Evolutionary conservation across 2,329 filamentous ascomycete species (phyloP).

Genomic region (Ceratocystis lukuohia): DNA sequence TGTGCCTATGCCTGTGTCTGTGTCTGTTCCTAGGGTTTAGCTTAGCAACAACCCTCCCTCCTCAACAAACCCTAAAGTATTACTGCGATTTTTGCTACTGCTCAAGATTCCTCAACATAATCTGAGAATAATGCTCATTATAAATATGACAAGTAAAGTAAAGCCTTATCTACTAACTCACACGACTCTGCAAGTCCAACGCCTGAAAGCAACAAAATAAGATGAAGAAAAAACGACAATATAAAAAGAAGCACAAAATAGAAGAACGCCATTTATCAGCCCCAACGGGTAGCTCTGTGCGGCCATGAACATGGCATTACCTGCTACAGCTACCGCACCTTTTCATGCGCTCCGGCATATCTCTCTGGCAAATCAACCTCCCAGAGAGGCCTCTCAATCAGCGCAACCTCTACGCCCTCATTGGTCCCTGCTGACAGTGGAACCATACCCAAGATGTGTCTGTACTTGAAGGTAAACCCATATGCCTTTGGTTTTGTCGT

Average conservation of each 20-base stretch:
- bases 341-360: slow-evolving; percentile 30
- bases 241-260: neutral
- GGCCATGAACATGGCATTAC: neutral
- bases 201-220: neutral
- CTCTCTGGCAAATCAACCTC: slow-evolving; percentile 64
- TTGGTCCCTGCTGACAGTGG: slow-evolving; percentile 30
- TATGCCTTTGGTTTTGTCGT: slow-evolving; percentile 27
- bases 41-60: too few relatives aligned
- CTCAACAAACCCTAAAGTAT: too few relatives aligned
- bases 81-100: neutral
- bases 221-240: neutral
- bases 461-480: slow-evolving; percentile 88
- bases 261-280: neutral
- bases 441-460: slow-evolving; percentile 70
- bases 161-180: neutral
- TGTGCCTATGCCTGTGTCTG: too few relatives aligned
- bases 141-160: neutral
- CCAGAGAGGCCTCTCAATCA: slow-evolving; percentile 78
- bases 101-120: neutral
- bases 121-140: neutral
- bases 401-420: slow-evolving; percentile 57
- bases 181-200: slow-evolving; percentile 4
- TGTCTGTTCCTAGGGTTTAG: too few relatives aligned
- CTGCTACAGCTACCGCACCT: slow-evolving; percentile 13
- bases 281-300: neutral